Evolutionary conservation across 805 yeast genomes (phyloP), one percentile per base, ranked within the genome.

Genomic region (Saturnispora halmiae): DNA sequence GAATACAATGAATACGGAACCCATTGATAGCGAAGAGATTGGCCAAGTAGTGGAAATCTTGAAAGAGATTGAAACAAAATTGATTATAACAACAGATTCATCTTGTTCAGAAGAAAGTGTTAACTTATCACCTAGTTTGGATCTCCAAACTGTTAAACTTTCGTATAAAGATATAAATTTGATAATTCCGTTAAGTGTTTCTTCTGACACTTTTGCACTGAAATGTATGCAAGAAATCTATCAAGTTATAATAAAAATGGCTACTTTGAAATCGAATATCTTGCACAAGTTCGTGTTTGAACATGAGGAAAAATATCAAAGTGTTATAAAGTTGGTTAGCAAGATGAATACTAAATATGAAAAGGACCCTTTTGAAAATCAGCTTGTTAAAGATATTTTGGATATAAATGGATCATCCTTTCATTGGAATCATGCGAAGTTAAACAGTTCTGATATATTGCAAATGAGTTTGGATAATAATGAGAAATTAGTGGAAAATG

Each of bases 291-390:
- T 34, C 9, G 15, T 25, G 13, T 20, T 10, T 3, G 38, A 34
- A 27, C 30, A 34, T 16, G 15, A 13, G 11, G 38, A 34, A 26
- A 34, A 34, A 16, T 13, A 26, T 7, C 24, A 11, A 4, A 9
- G 31, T 13, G 19, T 34, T 25, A 13, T 13, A 9, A 34, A 34
- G 19, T 24, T 34, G 13, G 31, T 34, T 10, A 25, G 16, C n/a
- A 34, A 34, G 13, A 11, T 34, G 21, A 34, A 34, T 27, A 25
- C 31, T 10, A 19, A 18, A 13, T 16, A 25, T 25, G 29, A 25
- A 18, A 11, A 4, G 2, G 31, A 34, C 26, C 38, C 38, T n/a
- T 34, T 34, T 27, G 21, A 34, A 10, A 34, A 34, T 15, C 21
- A 10, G 11, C 14, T 24, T 10, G 31, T 34, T 18, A 34, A 34